Base-by-base conservation (phyloP, 1,284 basidiomycete genomes). In the Trametes hirsuta region DNA sequence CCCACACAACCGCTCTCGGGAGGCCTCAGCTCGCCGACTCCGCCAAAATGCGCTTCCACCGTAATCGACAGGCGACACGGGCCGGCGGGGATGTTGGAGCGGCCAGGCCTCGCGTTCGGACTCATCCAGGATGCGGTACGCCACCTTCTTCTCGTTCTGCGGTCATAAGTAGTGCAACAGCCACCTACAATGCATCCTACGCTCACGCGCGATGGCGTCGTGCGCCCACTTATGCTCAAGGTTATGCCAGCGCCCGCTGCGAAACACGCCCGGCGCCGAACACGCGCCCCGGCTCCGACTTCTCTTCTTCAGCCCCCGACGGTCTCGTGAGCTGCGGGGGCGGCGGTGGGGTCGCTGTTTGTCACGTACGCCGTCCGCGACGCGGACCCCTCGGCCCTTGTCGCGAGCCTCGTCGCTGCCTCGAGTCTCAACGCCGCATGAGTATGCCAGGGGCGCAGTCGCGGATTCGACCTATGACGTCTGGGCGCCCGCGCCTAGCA, bases 181-280 rank as follows among this genome's bases (percentile, higher is more conserved):
- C 24, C 15, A 40, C 12, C 12, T 15, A 15, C 21, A 34, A 40
- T 52, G 25, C 41, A 30, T 44, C 35, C 22, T 35, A 2, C 6
- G 15, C 14, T 18, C 22, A 15, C n/a, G 2, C 15, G 11, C 25
- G 2, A 4, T 5, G 14, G 25, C 35, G 18, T 6, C 6, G 21
- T 8, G 42, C 54, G 54, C 47, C 47, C 41, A 49, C 47, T 25
- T 25, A 56, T 42, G 47, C 54, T 56, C 54, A 45, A 56, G 22
- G 54, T 56, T 56, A 48, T 34, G 54, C 54, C 35, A 48, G 41
- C 54, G 54, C 54, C 40, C 54, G 39, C 21, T 21, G 18, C 40
- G 30, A 39, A 56, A 21, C 34, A 35, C 11, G 18, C 25, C 36
- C 18, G 18, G 10, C 36, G 36, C 36, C n/a, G 6, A 21, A 18